Evolutionary conservation across 345 rosid species (phyloP), one percentile per base, ranked within the genome.

Genomic region (Eucalyptus erythrocorys): DNA sequence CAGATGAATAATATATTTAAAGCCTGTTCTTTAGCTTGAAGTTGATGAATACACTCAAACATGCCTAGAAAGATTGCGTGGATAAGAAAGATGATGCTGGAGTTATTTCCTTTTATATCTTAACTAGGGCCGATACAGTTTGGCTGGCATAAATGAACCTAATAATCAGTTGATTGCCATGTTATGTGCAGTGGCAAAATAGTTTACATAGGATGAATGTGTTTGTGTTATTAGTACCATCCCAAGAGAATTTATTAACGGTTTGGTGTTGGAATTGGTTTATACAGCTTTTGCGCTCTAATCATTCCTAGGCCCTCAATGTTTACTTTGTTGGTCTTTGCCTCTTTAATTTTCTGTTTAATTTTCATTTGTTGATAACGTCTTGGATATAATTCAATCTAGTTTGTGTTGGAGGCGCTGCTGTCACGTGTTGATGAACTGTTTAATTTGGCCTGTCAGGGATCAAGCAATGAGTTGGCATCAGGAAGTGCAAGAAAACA

Each of bases 401-500:
- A 40, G 84, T 76, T 76, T 76, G 84, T 76, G 84, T 40, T 22
- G 84, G 86, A 32, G 86, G 79, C 87, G 66, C 32, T 87, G 47
- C 22, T 91, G 34, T 66, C 48, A 47, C 3, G 15, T 37, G 40
- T 82, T 42, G 27, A 71, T 86, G 88, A 68, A 61, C 45, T 66
- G 66, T 61, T 42, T 51, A 48, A 89, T 85, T 57, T 86, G 85
- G 43, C 59, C 66, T 88, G 87, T 91, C 94, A 98, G 99, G 96
- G 91, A 81, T 85, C 90, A 51, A 90, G 88, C 92, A 93, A 91
- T 88, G 92, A 93, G 87, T 82, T 93, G 84, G 89, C 84, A 81
- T 93, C 89, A 86, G 90, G 86, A 89, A 87, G 91, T 51, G 88
- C 93, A 64, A 92, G 91, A 90, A 90, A 90, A 88, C 37, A 86